phyloP scores from a whole-genome alignment of 2,329 filamentous ascomycete genomes.

The Cadophora sp. region DNA sequence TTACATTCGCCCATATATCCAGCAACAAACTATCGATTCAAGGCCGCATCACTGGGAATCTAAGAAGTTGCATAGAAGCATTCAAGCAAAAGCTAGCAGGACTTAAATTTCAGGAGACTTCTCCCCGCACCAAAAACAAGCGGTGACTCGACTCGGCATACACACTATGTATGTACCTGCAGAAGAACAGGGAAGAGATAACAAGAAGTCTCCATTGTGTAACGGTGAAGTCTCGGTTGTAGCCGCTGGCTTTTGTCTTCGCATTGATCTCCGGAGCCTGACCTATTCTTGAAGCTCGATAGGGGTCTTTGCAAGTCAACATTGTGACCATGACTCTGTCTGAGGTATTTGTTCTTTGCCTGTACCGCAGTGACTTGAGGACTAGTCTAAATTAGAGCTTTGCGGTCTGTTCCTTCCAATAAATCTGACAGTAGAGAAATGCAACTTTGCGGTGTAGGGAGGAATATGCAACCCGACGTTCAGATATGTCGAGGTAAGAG shows the following conservation, averaged over 20 bases:
- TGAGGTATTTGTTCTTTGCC: background rate
- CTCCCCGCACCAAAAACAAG: background rate
- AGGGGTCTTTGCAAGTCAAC: background rate
- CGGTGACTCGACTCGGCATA: slow-evolving; percentile 9
- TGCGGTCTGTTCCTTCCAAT: background rate
- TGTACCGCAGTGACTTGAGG: background rate
- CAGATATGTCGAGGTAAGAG: background rate
- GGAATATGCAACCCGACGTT: slow-evolving; percentile 1
- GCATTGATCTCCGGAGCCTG: background rate
- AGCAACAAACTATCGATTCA: too few relatives aligned
- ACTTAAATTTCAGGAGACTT: background rate
- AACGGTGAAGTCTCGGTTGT: background rate
- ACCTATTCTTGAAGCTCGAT: background rate
- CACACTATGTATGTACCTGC: slow-evolving; percentile 4
- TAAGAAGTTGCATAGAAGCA: background rate
- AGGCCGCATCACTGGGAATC: too few relatives aligned
- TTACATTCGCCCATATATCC: too few relatives aligned
- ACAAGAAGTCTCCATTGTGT: background rate
- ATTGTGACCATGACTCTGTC: background rate
- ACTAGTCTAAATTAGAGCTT: background rate
- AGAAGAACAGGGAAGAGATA: background rate
- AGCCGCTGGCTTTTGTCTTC: background rate
- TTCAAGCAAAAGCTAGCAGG: background rate
- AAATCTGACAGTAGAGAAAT: background rate
- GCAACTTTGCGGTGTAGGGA: slow-evolving; percentile 16